A percentile compares a stretch with the other conserved stretches of the same genome.
Evolutionary conservation across 495 filamentous ascomycete species (phyloP).

Genomic region (Penicillium canescens): DNA sequence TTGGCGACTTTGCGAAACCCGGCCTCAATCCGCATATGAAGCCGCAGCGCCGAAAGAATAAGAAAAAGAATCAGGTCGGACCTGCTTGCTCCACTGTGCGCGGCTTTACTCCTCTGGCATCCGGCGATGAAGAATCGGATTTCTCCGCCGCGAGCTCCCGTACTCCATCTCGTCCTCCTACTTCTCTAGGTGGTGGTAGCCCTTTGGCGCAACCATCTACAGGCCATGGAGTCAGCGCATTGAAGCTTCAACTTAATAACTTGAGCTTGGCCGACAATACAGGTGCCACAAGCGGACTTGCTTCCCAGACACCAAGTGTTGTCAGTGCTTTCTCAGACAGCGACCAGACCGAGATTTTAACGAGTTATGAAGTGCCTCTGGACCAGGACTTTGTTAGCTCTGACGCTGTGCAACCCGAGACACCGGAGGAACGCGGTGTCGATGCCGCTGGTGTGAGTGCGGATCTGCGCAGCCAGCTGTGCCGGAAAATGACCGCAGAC

Average conservation of each 20-base stretch:
- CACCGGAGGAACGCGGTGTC: conserved; percentile 15
- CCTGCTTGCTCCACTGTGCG: conserved; percentile 72
- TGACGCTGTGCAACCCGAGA: conserved; percentile 53
- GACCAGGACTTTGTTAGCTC: conserved; percentile 85
- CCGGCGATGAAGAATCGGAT: conserved; percentile 85
- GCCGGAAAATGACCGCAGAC: conserved; percentile 83
- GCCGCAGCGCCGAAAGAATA: conserved; percentile 43
- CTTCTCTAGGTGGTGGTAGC: conserved; percentile 37
- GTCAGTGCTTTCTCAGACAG: conserved; percentile 58
- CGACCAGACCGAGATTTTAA: conserved; percentile 56
- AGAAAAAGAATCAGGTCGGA: conserved; percentile 55
- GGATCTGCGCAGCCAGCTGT: conserved; percentile 43
- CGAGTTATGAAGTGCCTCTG: conserved; percentile 86
- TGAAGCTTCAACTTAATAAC: conserved; percentile 75
- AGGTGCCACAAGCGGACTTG: conserved; percentile 29
- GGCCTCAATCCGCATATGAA: conserved; percentile 27
- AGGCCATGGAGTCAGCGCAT: conserved; percentile 71
- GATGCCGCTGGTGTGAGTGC: conserved; percentile 10
- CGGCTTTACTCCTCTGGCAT: conserved; percentile 84
- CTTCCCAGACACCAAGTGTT: conserved; percentile 51
- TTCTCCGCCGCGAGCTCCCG: conserved; percentile 55
- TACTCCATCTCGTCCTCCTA: conserved; percentile 30
- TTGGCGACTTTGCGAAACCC: conserved; percentile 21
- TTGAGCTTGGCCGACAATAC: conserved; percentile 54
- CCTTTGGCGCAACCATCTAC: conserved; percentile 59